Percentiles rank a stretch among this genome's conserved stretches.
Conservation (phyloP, 2,329 filamentous ascomycete species). For the Aspergillus pseudoglaucus region DNA sequence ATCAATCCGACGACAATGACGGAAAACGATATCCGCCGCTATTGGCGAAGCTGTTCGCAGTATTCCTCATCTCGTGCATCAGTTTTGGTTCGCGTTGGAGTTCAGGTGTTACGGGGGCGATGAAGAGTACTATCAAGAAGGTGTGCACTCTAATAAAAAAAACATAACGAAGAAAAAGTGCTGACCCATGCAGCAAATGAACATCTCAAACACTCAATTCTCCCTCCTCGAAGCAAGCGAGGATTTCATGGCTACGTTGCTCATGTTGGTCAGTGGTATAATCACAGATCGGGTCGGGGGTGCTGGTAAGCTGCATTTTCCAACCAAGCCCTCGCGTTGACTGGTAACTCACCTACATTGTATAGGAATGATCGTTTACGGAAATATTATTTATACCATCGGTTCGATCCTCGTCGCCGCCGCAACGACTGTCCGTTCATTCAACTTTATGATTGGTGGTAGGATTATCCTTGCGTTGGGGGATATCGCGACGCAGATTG, state of each 20-base stretch:
- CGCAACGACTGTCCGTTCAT: slow-evolving; percentile 51
- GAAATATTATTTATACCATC: slow-evolving; percentile 54
- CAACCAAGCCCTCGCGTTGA: not conserved
- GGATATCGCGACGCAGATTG: slow-evolving; percentile 59
- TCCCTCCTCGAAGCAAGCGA: slow-evolving; percentile 55
- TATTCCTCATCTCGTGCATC: slow-evolving; percentile 42
- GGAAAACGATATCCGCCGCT: slow-evolving; percentile 19
- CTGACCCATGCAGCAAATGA: slow-evolving; percentile 34
- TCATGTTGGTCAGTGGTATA: slow-evolving; percentile 51
- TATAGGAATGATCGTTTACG: slow-evolving; percentile 50
- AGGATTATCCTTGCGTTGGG: slow-evolving; percentile 51
- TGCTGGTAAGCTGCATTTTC: slow-evolving; percentile 34
- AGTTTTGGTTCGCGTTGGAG: slow-evolving; percentile 58
- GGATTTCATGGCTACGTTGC: slow-evolving; percentile 54
- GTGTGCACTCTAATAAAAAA: slow-evolving; percentile 12
- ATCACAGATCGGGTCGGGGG: slow-evolving; percentile 55
- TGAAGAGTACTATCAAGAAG: slow-evolving; percentile 58
- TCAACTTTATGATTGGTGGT: slow-evolving; percentile 56
- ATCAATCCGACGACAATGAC: not conserved
- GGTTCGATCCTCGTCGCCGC: slow-evolving; percentile 55
- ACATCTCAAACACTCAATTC: slow-evolving; percentile 56
- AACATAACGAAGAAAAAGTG: not conserved
- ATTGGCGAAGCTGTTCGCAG: slow-evolving; percentile 36
- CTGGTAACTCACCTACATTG: not conserved
- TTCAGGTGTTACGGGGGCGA: slow-evolving; percentile 53